A percentile compares a stretch with the other conserved stretches of the same genome.
These are phyloP conservation scores for Termitomyces sp. DNA, from an alignment of 768 basidiomycete species.

Conservation along the genomic window DNA sequence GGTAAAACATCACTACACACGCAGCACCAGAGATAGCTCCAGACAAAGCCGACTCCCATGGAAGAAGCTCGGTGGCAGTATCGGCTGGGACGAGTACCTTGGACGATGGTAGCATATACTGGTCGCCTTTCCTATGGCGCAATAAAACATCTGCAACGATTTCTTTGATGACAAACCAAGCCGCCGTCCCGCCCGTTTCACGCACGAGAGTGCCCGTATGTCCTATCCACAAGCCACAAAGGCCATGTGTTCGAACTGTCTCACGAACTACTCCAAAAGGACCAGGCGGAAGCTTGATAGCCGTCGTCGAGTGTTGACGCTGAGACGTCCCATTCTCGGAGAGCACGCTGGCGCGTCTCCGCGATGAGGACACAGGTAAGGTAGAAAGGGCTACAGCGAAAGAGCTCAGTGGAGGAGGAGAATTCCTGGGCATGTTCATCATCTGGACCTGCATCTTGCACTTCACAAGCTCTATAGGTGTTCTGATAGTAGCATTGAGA, in stretches of 20 bases:
- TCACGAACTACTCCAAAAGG: constrained; percentile 60
- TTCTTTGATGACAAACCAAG: constrained; percentile 89
- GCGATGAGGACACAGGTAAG: constrained; percentile 4
- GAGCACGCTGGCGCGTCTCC: neutral
- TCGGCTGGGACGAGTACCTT: constrained; percentile 4
- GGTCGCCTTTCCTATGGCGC: constrained; percentile 12
- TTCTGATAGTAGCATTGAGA: constrained; percentile 35
- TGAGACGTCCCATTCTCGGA: constrained; percentile 1
- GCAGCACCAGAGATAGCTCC: constrained; percentile 77
- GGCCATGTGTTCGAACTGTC: constrained; percentile 47
- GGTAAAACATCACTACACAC: constrained; percentile 81
- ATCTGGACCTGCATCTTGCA: constrained; percentile 94
- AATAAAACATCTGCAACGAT: constrained; percentile 61
- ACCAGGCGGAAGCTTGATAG: constrained; percentile 47
- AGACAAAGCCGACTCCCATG: constrained; percentile 74
- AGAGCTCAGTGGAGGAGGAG: constrained; percentile 5
- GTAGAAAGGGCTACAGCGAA: neutral
- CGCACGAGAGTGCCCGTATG: constrained; percentile 84
- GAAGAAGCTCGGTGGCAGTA: constrained; percentile 28
- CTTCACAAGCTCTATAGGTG: constrained; percentile 85
- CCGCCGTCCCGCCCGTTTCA: constrained; percentile 80
- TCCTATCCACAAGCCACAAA: constrained; percentile 78
- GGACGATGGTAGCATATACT: constrained; percentile 7
- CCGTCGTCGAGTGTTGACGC: constrained; percentile 13
- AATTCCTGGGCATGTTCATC: constrained; percentile 32